Base-by-base conservation (phyloP, 2,329 filamentous ascomycete species). In the Tolypocladium pustulatum region DNA sequence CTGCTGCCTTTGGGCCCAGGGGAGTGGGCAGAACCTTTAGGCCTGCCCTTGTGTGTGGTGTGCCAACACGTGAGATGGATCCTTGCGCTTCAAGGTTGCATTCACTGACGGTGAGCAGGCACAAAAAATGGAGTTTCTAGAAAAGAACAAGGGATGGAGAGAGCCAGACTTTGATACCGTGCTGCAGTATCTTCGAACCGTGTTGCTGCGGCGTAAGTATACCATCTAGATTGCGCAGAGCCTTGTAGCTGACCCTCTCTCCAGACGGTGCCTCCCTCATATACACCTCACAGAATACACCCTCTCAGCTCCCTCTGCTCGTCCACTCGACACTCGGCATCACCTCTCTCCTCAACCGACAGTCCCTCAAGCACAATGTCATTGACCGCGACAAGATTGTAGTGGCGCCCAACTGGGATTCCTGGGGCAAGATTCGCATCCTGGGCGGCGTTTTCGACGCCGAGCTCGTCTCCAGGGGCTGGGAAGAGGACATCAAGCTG, bases 111-210 rank as follows among this genome's bases (percentile, higher is more conserved):
- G 46, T 6, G 46, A 22, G 9, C 64, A 91, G 87, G 83, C 91
- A 17, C 90, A 96, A 73, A 91, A 90, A 71, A 96, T 97, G 72
- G 92, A 97, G 68, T 83, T 85, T 43, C 74, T 99, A 59, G 94
- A 97, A 74, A 91, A 90, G 71, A 92, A 91, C 56, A 86, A 92
- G 60, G 86, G 88, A 17, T 99, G 93, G 91, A 93, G 91, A 73
- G 94, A 99, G 73, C 91, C 95, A 64, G 89, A 96, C 66, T 99
- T 99, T 68, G 94, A 99, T 71, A 92, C 94, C 64, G 90, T 99
- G 51, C 81, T 97, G 60, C 94, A 99, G 70, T 96, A 92, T 71
- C 77, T 99, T 68, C 85, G 94, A 64, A 97, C 94, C 0, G 85
- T 95, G 43, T 76, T 99, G 49, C 78, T 99, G 62, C 93, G 92